Evolutionary conservation across 2,329 filamentous ascomycete species (phyloP).

Genomic region (Lojkania enalia): DNA sequence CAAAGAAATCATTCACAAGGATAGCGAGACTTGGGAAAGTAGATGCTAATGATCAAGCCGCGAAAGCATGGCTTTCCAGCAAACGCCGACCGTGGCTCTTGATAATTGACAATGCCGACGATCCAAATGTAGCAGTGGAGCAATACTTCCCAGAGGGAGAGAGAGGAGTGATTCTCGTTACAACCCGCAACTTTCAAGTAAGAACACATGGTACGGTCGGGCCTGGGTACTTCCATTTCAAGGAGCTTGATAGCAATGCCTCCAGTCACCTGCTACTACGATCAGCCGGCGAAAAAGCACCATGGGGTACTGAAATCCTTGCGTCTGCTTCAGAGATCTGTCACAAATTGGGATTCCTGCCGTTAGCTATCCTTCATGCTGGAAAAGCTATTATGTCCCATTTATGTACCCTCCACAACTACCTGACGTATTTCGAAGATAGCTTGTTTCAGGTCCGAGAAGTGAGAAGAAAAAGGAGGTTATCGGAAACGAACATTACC

Average conservation of each 20-base stretch:
- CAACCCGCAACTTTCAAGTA: slow-evolving; percentile 29
- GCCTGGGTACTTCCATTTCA: slow-evolving; percentile 22
- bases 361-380: not conserved
- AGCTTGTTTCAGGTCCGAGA: not conserved
- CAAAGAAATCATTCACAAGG: slow-evolving; percentile 25
- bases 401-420: not conserved
- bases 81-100: slow-evolving; percentile 27
- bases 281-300: not conserved
- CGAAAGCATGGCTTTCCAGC: slow-evolving; percentile 17
- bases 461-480: not conserved
- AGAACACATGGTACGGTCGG: slow-evolving; percentile 27
- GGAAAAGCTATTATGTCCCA: not conserved
- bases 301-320: not conserved
- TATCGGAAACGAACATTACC: not conserved
- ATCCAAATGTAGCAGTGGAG: slow-evolving; percentile 19
- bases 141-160: slow-evolving; percentile 28
- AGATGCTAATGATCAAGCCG: slow-evolving; percentile 32
- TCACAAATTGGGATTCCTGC: not conserved
- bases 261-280: not conserved
- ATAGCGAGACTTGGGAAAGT: slow-evolving; percentile 31
- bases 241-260: not conserved
- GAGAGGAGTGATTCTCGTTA: slow-evolving; percentile 30
- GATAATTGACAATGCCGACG: slow-evolving; percentile 37
- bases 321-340: not conserved
- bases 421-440: not conserved